A percentile compares a stretch with the other conserved stretches of the same genome.
Evolutionary conservation across 2,329 filamentous ascomycete species (phyloP).

Genomic region (Trichoderma guizhouense): DNA sequence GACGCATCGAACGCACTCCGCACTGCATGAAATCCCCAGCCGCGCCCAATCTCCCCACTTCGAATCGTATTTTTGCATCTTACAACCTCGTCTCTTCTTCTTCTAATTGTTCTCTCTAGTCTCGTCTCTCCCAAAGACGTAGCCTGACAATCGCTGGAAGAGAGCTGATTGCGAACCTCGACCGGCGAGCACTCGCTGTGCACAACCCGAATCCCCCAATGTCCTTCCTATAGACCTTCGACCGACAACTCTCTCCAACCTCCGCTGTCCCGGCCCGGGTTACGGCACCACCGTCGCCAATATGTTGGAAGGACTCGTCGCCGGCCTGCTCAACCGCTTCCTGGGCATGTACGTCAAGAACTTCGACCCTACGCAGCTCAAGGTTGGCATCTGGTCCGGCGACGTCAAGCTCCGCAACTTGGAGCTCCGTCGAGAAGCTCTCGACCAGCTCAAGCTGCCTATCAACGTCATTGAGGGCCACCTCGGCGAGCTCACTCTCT

Average conservation of each 20-base stretch:
- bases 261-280: constrained; percentile 59
- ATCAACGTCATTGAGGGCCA: constrained; percentile 97
- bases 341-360: constrained; percentile 99
- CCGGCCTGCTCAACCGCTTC: constrained; percentile 96
- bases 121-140: not conserved
- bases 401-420: constrained; percentile 94
- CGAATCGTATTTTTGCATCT: not conserved
- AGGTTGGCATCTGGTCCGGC: constrained; percentile 98
- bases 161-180: not conserved
- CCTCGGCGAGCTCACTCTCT: constrained; percentile 83
- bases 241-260: constrained; percentile 16
- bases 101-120: not conserved
- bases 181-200: constrained; percentile 14
- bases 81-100: not conserved
- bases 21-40: not conserved
- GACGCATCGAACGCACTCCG: constrained; percentile 14
- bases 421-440: constrained; percentile 86
- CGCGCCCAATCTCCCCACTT: constrained; percentile 16
- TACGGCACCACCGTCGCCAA: constrained; percentile 58
- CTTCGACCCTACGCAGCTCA: constrained; percentile 95
- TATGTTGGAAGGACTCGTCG: constrained; percentile 97
- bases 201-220: constrained; percentile 19
- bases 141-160: not conserved
- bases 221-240: constrained; percentile 19
- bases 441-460: constrained; percentile 94